Evolutionary conservation across 176 grass and related monocot species (phyloP).

Genomic region (Pharus latifolius): DNA sequence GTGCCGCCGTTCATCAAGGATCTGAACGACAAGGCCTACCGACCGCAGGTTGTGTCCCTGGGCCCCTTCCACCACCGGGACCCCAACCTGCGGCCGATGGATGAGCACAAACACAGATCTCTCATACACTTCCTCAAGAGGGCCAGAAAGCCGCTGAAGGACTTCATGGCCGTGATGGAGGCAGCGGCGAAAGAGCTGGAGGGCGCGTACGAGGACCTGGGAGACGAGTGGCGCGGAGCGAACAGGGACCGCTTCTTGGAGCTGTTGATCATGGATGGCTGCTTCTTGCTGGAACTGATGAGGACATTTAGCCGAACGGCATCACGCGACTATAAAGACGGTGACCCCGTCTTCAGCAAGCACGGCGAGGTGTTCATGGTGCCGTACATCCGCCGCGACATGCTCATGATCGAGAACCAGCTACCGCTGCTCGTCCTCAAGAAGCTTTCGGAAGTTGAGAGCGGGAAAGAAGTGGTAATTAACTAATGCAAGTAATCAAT

Average conservation of each 20-base stretch:
- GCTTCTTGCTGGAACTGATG: slow-evolving; percentile 48
- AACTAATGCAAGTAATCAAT: too few relatives aligned
- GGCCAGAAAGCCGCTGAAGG: background rate
- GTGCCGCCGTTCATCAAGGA: slow-evolving; percentile 26
- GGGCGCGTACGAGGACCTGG: slow-evolving; percentile 9
- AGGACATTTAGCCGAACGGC: background rate
- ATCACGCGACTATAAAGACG: slow-evolving; percentile 12
- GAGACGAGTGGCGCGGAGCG: slow-evolving; percentile 4
- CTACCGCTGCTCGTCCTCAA: slow-evolving; percentile 19
- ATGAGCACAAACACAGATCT: slow-evolving; percentile 43
- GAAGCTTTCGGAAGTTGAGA: background rate
- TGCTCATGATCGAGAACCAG: slow-evolving; percentile 50
- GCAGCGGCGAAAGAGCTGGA: slow-evolving; percentile 3
- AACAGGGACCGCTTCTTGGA: slow-evolving; percentile 20
- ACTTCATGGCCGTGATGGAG: slow-evolving; percentile 13
- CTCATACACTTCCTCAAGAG: slow-evolving; percentile 23
- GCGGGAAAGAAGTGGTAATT: too few relatives aligned
- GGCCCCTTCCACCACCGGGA: slow-evolving; percentile 46
- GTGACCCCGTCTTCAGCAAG: slow-evolving; percentile 42
- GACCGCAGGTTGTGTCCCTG: slow-evolving; percentile 23
- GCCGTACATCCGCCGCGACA: slow-evolving; percentile 1
- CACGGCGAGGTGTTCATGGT: slow-evolving; percentile 9
- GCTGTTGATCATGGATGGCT: slow-evolving; percentile 43
- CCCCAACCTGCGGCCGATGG: slow-evolving; percentile 21
- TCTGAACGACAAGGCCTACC: slow-evolving; percentile 11